Evolutionary conservation across 1,139 yeast genomes (phyloP).

Genomic region (Hansenula sp.): DNA sequence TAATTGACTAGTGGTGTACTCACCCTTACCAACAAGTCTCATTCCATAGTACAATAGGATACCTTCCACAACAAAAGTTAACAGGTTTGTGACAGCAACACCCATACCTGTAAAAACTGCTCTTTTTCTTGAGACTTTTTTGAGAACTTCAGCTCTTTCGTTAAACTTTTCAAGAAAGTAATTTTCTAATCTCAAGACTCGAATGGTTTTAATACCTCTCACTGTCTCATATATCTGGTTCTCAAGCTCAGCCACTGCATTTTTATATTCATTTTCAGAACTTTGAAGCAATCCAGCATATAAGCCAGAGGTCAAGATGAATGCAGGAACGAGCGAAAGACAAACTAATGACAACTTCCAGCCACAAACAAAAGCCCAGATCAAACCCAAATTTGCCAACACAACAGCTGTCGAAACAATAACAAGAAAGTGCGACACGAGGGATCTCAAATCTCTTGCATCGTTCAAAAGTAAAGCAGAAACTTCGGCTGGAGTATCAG

Average conservation of each 20-base stretch:
- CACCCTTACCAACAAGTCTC: slow-evolving; percentile 50
- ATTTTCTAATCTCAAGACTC: slow-evolving; percentile 45
- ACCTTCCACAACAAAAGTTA: slow-evolving; percentile 61
- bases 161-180: slow-evolving; percentile 41
- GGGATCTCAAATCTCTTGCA: slow-evolving; percentile 64
- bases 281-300: slow-evolving; percentile 49
- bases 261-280: slow-evolving; percentile 59
- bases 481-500: slow-evolving; percentile 48
- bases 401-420: slow-evolving; percentile 48
- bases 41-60: slow-evolving; percentile 74
- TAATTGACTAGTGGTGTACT: slow-evolving; percentile 52
- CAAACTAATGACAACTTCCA: slow-evolving; percentile 89
- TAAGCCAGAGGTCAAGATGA: slow-evolving; percentile 43
- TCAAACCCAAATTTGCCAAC: slow-evolving; percentile 53
- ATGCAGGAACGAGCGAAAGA: slow-evolving; percentile 64
- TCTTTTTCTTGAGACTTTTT: slow-evolving; percentile 37
- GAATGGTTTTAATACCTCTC: slow-evolving; percentile 58
- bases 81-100: slow-evolving; percentile 48
- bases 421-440: slow-evolving; percentile 58
- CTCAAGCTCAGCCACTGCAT: slow-evolving; percentile 50
- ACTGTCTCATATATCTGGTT: slow-evolving; percentile 54
- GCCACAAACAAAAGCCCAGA: slow-evolving; percentile 78
- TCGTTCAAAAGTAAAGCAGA: slow-evolving; percentile 75
- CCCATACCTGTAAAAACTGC: slow-evolving; percentile 56
- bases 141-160: slow-evolving; percentile 26